phyloP scores from a whole-genome alignment of 495 filamentous ascomycete genomes.

The Poronia punctata region DNA sequence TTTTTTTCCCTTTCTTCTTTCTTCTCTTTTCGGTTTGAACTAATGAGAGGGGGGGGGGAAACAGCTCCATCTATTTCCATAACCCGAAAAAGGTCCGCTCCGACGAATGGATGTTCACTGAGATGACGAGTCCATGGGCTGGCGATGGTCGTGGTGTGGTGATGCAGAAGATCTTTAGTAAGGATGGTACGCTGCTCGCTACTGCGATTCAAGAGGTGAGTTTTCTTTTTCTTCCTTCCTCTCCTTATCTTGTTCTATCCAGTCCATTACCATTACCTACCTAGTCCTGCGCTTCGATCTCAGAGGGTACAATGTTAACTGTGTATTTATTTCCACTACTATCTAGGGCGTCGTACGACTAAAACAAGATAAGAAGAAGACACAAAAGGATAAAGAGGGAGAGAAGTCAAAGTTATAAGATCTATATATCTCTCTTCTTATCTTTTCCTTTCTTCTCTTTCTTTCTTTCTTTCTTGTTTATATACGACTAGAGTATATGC shows the following conservation, averaged over 20 bases:
- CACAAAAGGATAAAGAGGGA: constrained; percentile 24
- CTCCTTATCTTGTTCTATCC: constrained; percentile 12
- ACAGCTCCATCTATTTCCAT: constrained; percentile 87
- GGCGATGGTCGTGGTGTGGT: constrained; percentile 85
- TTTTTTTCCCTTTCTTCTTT: background rate
- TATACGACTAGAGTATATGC: too few species aligned
- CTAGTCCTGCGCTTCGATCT: background rate
- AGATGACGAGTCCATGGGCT: constrained; percentile 92
- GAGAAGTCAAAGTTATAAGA: constrained; percentile 19
- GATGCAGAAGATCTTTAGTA: constrained; percentile 77
- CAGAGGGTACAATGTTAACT: constrained; percentile 1
- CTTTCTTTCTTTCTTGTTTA: too few species aligned
- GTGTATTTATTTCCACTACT: too few species aligned
- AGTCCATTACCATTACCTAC: background rate
- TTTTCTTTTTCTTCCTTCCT: constrained; percentile 4
- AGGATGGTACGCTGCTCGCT: constrained; percentile 76
- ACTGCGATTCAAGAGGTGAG: constrained; percentile 74
- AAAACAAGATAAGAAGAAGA: constrained; percentile 28
- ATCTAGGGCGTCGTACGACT: constrained; percentile 48
- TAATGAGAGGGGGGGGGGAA: constrained; percentile 17
- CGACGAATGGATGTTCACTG: constrained; percentile 90
- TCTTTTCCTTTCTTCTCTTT: too few species aligned
- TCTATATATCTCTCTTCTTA: background rate
- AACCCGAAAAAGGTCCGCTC: constrained; percentile 68
- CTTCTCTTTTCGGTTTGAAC: background rate